Evolutionary conservation across 345 rosid species (phyloP).

Genomic region (Syzygium grande): DNA sequence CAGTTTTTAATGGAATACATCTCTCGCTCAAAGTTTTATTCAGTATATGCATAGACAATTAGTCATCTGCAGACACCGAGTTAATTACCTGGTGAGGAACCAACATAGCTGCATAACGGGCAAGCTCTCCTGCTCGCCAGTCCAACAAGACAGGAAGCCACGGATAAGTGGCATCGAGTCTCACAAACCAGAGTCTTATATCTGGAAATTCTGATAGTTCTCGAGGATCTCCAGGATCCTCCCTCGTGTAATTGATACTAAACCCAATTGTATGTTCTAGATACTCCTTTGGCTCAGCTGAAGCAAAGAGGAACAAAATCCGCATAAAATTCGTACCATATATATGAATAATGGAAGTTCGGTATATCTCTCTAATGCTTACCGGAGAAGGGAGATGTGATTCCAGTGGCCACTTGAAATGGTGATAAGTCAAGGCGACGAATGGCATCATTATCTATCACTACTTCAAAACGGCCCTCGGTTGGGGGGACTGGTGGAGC

Average conservation of each 20-base stretch:
- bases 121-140: constrained; percentile 91
- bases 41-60: neutral
- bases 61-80: neutral
- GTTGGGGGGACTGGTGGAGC: constrained; percentile 75
- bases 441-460: constrained; percentile 45
- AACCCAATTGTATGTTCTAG: constrained; percentile 68
- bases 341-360: neutral
- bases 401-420: constrained; percentile 55
- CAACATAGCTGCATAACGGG: constrained; percentile 78
- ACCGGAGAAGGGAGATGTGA: constrained; percentile 55
- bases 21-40: neutral
- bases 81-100: constrained; percentile 76
- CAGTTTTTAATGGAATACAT: neutral
- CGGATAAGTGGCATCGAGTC: constrained; percentile 74
- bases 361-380: neutral
- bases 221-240: constrained; percentile 56
- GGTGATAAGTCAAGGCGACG: constrained; percentile 62
- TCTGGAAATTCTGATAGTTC: constrained; percentile 83
- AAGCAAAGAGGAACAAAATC: neutral
- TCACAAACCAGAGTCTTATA: constrained; percentile 81
- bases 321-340: neutral
- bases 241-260: constrained; percentile 58
- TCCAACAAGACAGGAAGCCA: constrained; percentile 82
- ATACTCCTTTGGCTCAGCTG: constrained; percentile 53
- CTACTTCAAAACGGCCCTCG: constrained; percentile 60